Evolutionary conservation across 1,284 basidiomycete species (phyloP).

Genomic region (Inonotus obliquus): DNA sequence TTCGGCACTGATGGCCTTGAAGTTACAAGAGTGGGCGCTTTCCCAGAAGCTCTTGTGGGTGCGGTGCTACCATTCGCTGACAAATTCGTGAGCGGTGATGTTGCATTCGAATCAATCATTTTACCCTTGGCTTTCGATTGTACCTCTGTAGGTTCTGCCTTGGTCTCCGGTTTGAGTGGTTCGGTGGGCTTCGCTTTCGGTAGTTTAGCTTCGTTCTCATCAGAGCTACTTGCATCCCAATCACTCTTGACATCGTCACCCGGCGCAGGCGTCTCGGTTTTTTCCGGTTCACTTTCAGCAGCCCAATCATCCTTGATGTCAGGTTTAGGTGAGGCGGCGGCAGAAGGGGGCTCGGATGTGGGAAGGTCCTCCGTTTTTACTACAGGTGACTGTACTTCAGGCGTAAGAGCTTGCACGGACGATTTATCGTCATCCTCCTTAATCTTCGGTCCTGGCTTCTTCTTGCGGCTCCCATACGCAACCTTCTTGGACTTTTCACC

Average conservation of each 20-base stretch:
- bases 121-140: constrained; percentile 21
- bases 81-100: not conserved
- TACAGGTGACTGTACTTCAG: constrained; percentile 25
- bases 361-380: constrained; percentile 21
- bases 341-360: constrained; percentile 46
- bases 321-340: constrained; percentile 34
- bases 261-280: constrained; percentile 27
- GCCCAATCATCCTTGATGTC: constrained; percentile 85
- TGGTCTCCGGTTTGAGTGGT: constrained; percentile 10
- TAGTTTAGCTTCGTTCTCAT: constrained; percentile 37
- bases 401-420: constrained; percentile 23
- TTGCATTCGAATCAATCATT: not conserved
- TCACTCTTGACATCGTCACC: constrained; percentile 59
- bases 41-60: constrained; percentile 1
- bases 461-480: constrained; percentile 83
- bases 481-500: constrained; percentile 62
- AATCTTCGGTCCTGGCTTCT: constrained; percentile 46
- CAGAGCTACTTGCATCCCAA: constrained; percentile 84
- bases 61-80: not conserved
- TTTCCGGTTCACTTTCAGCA: constrained; percentile 55
- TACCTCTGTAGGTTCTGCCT: not conserved
- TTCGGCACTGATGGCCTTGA: constrained; percentile 5
- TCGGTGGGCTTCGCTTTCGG: constrained; percentile 24
- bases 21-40: not conserved
- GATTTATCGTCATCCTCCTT: constrained; percentile 21